phyloP scores from a whole-genome alignment of 441 rosid genomes.

The Biscutella auriculata region DNA sequence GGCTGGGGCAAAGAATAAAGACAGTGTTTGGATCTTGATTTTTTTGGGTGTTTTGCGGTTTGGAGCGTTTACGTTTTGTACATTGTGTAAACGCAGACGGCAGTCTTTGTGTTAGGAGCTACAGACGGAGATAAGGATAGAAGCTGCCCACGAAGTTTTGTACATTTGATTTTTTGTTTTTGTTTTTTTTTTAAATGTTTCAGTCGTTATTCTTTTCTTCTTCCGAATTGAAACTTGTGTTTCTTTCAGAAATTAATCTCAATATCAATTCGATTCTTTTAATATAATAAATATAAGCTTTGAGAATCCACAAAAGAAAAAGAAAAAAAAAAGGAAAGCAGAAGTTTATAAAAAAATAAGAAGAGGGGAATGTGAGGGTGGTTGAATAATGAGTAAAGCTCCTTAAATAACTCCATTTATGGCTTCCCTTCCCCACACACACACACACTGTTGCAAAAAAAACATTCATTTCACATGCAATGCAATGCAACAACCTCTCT shows the following conservation, averaged over 20 bases:
- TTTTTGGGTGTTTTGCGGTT: constrained; percentile 2
- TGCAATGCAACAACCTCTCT: constrained; percentile 17
- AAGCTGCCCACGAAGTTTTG: constrained; percentile 21
- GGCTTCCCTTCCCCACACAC: no score
- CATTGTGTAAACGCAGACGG: constrained; percentile 18
- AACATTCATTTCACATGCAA: constrained; percentile 25
- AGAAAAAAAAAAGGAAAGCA: neutral
- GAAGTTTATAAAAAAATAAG: neutral
- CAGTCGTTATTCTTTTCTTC: constrained; percentile 18
- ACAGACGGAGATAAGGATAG: constrained; percentile 6
- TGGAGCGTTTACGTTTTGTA: constrained; percentile 25
- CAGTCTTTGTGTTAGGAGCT: constrained; percentile 15
- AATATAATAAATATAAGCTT: no score
- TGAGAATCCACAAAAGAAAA: neutral
- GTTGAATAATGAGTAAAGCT: constrained; percentile 16
- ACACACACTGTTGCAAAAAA: no score
- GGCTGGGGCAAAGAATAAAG: constrained; percentile 18
- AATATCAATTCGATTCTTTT: constrained; percentile 8
- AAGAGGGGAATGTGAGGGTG: neutral
- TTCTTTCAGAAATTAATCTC: neutral
- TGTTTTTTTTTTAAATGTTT: constrained; percentile 10
- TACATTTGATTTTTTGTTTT: constrained; percentile 2
- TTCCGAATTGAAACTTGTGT: neutral
- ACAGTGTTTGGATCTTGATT: constrained; percentile 5
- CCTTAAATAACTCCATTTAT: constrained; percentile 25